Percentiles rank a stretch among this genome's conserved stretches.
Evolutionary conservation across 1,139 yeast genomes (phyloP).

Genomic region (Yamadazyma conglobata): DNA sequence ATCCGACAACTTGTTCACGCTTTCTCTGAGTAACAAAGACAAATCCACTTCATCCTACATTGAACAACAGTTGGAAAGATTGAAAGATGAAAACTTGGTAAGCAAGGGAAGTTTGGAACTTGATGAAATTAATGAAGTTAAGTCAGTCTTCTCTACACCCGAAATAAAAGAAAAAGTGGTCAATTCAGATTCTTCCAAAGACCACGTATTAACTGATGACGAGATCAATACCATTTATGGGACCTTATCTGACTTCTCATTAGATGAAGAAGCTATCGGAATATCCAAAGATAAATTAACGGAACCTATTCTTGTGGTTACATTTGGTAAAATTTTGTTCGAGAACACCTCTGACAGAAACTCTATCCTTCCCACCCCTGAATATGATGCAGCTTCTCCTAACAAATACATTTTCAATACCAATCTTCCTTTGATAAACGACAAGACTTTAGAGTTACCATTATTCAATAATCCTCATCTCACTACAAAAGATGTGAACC

Average conservation of each 20-base stretch:
- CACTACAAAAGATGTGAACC: conserved; percentile 20
- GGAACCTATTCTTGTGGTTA: conserved; percentile 32
- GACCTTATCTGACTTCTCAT: conserved; percentile 2
- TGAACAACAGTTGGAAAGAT: conserved; percentile 7
- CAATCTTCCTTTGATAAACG: conserved; percentile 38
- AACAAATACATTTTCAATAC: conserved; percentile 35
- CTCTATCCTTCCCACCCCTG: conserved; percentile 5
- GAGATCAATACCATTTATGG: conserved; percentile 3
- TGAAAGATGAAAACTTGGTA: conserved; percentile 6
- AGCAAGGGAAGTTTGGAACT: conserved; percentile 4
- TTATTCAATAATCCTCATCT: conserved; percentile 20
- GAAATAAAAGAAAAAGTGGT: background rate
- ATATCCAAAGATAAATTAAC: conserved; percentile 9
- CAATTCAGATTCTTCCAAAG: background rate
- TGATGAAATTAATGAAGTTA: conserved; percentile 9
- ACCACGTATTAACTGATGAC: background rate
- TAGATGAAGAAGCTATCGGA: conserved; percentile 2
- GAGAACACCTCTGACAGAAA: conserved; percentile 15
- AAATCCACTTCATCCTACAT: conserved; percentile 3
- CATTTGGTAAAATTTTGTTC: conserved; percentile 37
- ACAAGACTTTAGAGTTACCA: conserved; percentile 36
- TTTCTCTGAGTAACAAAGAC: conserved; percentile 9
- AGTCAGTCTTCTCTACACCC: conserved; percentile 10
- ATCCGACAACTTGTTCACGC: conserved; percentile 19
- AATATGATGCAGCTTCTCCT: background rate